Base-by-base conservation (phyloP, 2,329 filamentous ascomycete genomes). In the Epichloe sylvatica region DNA sequence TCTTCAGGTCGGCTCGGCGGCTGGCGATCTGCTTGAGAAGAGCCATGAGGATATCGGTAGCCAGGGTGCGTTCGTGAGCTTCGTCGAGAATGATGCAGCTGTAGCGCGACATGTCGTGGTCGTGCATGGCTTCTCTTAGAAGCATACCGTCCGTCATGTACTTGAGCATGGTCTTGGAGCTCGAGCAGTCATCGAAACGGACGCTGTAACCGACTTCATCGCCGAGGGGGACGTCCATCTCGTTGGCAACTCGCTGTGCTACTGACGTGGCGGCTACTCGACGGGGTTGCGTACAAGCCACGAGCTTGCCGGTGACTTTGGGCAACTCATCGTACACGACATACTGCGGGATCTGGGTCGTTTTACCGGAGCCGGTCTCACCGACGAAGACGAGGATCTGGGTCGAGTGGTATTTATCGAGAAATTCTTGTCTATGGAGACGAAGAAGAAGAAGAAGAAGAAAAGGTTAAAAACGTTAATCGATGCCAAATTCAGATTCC, bases 61-160 rank as follows among this genome's bases (percentile, higher is more conserved):
- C 88, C 53, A 98, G 82, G 0, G 92, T 98, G 66, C 94, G 81
- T 70, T 98, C 92, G 80, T 98, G 92, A 49, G 94, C 92, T 68
- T 98, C 92, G 67, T 98, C 92, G 54, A 98, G 83, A 68, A 98
- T 97, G 64, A 98, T 97, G 61, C 87, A 94, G 73, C 88, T 92
- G 71, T 98, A 98, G 49, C 90, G 85, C 46, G 78, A 83, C 70
- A 98, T 80, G 59, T 94, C 79, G 62, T 90, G 86, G 66, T 98
- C 92, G 68, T 96, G 83, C 83, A 98, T 94, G 51, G 92, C 90
- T 70, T 98, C 92, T 62, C 92, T 77, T 62, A 97, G 76, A 60
- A 98, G 81, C 84, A 98, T 97, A 79, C 94, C 94, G 63, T 98
- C 92, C 42, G 94, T 98, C 92, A 98, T 98, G 74, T 98, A 98